Evolutionary conservation across 768 basidiomycete genomes (phyloP).

Genomic region (Butyriboletus loyo): DNA sequence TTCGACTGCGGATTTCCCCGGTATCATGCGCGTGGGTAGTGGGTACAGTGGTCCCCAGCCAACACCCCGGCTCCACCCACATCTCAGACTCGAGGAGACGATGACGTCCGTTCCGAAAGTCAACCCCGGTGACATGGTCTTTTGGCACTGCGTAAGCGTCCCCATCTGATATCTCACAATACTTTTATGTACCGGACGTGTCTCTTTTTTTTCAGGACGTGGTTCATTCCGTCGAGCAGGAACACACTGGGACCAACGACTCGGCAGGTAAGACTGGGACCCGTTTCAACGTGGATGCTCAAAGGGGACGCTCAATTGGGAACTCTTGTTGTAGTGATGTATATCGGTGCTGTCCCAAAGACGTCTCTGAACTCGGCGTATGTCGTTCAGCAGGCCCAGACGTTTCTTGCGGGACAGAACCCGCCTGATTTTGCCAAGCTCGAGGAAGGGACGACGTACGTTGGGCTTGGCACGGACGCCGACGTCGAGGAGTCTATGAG

Average conservation of each 20-base stretch:
- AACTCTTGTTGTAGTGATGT: conserved; percentile 53
- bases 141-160: conserved; percentile 64
- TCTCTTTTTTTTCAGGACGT: conserved; percentile 35
- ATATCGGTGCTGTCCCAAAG: conserved; percentile 69
- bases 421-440: conserved; percentile 71
- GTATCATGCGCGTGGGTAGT: conserved; percentile 32
- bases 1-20: conserved; percentile 50
- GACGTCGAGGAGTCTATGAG: conserved; percentile 38
- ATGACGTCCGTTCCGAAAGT: conserved; percentile 75
- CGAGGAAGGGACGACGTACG: conserved; percentile 37
- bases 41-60: conserved; percentile 43
- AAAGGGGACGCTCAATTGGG: background rate
- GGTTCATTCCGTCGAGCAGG: conserved; percentile 45
- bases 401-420: conserved; percentile 56
- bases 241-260: conserved; percentile 52
- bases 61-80: conserved; percentile 59
- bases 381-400: conserved; percentile 56
- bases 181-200: background rate
- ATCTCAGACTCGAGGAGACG: conserved; percentile 57
- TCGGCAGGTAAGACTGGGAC: conserved; percentile 46
- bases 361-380: conserved; percentile 63
- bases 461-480: conserved; percentile 37
- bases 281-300: background rate
- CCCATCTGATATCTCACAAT: background rate
- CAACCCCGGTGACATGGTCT: conserved; percentile 72